Evolutionary conservation across 108 stramenopile species (phyloP), one percentile per base, ranked within the genome.

Genomic region (Pseudonitzschia multistriata): DNA sequence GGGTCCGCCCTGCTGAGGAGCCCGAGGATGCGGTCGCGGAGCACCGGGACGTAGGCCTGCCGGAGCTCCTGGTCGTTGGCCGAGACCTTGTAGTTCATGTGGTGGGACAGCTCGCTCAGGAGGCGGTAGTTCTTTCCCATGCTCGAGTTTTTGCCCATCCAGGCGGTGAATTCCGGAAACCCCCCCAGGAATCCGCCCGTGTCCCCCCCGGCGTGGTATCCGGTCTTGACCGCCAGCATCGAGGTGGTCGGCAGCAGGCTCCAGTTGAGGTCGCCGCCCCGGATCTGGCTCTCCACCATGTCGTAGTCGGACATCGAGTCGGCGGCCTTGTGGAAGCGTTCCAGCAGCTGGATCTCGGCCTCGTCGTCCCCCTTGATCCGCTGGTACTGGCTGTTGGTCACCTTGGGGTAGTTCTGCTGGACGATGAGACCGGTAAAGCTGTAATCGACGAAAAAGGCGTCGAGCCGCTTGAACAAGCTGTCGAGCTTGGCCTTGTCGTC

Each of bases 361-460:
- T 40, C 73, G n/a, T 63, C 64, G 62, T 85, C 82, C 25, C 87
- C 89, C 28, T 62, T 50, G 28, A 74, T 80, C 8, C 74, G 66
- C 34, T 66, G 62, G 65, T 74, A 83, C 55, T 78, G 83, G 65
- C 68, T 67, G 27, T 59, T 56, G 61, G 89, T 62, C 0, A 93
- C 84, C 56, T 90, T 92, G 62, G 89, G 79, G 69, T 96, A 98
- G 70, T 96, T 97, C 73, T 99, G 96, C 49, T 97, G 95, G 11
- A 98, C 88, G 42, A 96, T 65, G 64, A 99, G 81, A 0, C 97
- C 97, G 71, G 94, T 85, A 28, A 98, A 81, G 72, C 84, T 81
- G 72, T 98, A 98, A 74, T 99, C 97, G 22, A 92, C 90, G 76
- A 99, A 99, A 74, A 92, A 99, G 48, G 94, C 91, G 71, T 98